A percentile compares a stretch with the other conserved stretches of the same genome.
phyloP scores from a whole-genome alignment of 805 yeast species.

The Zygosaccharomyces kombuchaensis region DNA sequence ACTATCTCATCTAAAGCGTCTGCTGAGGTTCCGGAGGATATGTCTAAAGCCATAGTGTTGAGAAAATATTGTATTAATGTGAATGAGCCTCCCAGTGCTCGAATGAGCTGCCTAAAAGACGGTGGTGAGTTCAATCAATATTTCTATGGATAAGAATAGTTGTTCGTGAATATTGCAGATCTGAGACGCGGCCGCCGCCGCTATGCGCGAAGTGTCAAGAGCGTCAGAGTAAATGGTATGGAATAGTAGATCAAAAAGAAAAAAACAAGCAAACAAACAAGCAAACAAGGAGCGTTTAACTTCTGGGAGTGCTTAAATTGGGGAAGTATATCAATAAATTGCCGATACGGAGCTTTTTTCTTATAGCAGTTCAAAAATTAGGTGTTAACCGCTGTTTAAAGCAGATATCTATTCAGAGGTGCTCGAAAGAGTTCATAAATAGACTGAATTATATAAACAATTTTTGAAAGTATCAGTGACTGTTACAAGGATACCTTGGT shows the following conservation, averaged over 20 bases:
- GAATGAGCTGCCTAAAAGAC: background rate
- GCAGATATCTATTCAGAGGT: too few relatives aligned
- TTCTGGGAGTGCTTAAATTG: too few relatives aligned
- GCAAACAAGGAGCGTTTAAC: too few relatives aligned
- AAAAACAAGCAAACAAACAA: background rate
- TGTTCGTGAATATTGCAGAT: background rate
- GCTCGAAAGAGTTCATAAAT: too few relatives aligned
- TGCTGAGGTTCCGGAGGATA: slow-evolving; percentile 1
- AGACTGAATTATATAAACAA: too few relatives aligned
- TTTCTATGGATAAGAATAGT: background rate
- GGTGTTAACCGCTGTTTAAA: too few relatives aligned
- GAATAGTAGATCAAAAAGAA: too few relatives aligned
- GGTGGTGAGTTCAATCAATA: background rate
- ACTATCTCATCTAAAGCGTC: slow-evolving; percentile 12
- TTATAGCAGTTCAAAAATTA: too few relatives aligned
- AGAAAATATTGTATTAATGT: background rate
- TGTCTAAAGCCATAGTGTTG: background rate
- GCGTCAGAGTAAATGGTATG: background rate
- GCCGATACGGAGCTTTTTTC: too few relatives aligned
- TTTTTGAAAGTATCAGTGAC: too few relatives aligned
- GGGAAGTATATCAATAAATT: too few relatives aligned
- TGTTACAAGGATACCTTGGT: too few relatives aligned
- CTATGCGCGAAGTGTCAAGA: background rate
- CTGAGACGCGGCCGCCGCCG: background rate
- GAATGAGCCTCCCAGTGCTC: background rate